A percentile compares a stretch with the other conserved stretches of the same genome.
Evolutionary conservation across 2,329 filamentous ascomycete genomes (phyloP).

Genomic region (Diaporthe citrichinensis): DNA sequence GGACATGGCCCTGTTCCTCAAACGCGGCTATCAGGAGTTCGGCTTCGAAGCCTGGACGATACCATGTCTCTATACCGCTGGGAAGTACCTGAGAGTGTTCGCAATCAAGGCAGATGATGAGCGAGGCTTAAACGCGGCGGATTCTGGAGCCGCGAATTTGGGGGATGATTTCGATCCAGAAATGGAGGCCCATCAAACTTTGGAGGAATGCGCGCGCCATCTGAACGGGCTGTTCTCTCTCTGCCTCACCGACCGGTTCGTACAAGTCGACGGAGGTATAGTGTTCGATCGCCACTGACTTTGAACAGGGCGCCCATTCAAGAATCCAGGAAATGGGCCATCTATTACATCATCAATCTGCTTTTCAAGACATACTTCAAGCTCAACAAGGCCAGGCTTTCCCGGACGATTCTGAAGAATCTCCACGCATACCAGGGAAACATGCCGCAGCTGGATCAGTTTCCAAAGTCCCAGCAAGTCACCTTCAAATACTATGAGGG

Average conservation of each 20-base stretch:
- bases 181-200: constrained; percentile 82
- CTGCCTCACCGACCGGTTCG: constrained; percentile 89
- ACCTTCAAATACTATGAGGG: constrained; percentile 98
- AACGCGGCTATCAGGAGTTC: constrained; percentile 83
- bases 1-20: constrained; percentile 81
- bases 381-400: constrained; percentile 89
- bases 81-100: constrained; percentile 88
- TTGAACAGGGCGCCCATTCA: constrained; percentile 79
- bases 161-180: constrained; percentile 88
- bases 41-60: constrained; percentile 92
- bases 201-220: constrained; percentile 91
- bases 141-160: constrained; percentile 63
- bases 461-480: constrained; percentile 91
- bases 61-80: constrained; percentile 88
- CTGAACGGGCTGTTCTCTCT: constrained; percentile 94
- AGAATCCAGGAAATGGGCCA: constrained; percentile 97
- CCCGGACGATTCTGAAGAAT: constrained; percentile 89
- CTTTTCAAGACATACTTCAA: constrained; percentile 99
- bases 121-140: constrained; percentile 57
- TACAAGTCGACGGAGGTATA: constrained; percentile 25
- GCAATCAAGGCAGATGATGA: constrained; percentile 92
- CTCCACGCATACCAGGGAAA: constrained; percentile 83
- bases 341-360: constrained; percentile 94
- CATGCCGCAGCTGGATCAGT: constrained; percentile 83
- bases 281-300: constrained; percentile 1